These are phyloP conservation scores for Aegilops sharonensis DNA, from an alignment of 176 grass and related monocot genomes.

Conservation along the genomic window DNA sequence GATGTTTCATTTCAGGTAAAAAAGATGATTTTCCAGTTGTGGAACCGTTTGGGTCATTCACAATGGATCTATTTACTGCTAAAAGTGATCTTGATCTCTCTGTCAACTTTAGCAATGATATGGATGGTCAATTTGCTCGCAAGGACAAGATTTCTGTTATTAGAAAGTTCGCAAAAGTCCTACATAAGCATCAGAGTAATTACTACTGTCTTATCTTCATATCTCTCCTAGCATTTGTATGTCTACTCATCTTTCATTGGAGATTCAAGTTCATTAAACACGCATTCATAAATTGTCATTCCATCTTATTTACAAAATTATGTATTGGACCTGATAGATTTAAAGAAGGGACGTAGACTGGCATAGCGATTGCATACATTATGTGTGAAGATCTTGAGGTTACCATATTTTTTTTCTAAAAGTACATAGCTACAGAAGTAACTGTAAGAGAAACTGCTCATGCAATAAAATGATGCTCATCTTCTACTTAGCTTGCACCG, in stretches of 20 bases:
- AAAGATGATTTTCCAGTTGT: conserved; percentile 54
- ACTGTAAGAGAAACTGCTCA: not conserved
- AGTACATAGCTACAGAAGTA: conserved; percentile 11
- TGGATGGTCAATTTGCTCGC: conserved; percentile 42
- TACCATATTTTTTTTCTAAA: not conserved
- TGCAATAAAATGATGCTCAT: not conserved
- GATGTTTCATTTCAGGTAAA: conserved; percentile 53
- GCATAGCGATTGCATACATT: not conserved
- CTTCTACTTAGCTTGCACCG: not conserved
- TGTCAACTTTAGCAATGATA: conserved; percentile 64
- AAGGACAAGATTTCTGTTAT: conserved; percentile 62
- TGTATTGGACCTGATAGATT: conserved; percentile 13
- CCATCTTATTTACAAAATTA: not conserved
- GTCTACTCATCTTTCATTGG: not conserved
- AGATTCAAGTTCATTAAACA: not conserved
- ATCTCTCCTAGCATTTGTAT: conserved; percentile 29
- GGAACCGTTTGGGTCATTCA: conserved; percentile 90
- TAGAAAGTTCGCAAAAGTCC: conserved; percentile 54
- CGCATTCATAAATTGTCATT: not conserved
- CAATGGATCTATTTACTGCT: conserved; percentile 90
- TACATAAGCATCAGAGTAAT: conserved; percentile 69
- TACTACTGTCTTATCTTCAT: conserved; percentile 22
- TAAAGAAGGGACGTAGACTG: not conserved
- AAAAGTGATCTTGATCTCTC: conserved; percentile 94
- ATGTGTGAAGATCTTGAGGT: conserved; percentile 23